phyloP scores from a whole-genome alignment of 352 stramenopile species.

The Aphanomyces euteiches region DNA sequence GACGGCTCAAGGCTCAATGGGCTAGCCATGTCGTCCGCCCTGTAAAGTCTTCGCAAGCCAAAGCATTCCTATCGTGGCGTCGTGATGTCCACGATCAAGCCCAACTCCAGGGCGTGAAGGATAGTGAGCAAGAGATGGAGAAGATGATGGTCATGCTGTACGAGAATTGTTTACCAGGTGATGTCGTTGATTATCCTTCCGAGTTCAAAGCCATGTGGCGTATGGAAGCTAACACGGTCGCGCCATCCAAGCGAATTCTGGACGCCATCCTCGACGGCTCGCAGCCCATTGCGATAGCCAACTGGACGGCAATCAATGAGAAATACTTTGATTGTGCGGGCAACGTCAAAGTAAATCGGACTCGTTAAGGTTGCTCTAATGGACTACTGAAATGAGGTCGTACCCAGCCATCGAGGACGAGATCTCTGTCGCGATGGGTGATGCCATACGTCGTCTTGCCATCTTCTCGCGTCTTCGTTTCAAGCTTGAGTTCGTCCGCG shows the following conservation, averaged over 20 bases:
- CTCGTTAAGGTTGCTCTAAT: background rate
- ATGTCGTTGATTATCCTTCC: conserved; percentile 38
- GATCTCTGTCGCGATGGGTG: conserved; percentile 14
- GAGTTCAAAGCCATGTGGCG: conserved; percentile 49
- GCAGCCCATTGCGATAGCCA: conserved; percentile 16
- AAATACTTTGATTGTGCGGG: conserved; percentile 23
- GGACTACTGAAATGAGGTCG: background rate
- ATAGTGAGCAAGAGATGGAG: conserved; percentile 47
- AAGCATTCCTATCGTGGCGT: background rate
- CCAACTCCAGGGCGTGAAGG: conserved; percentile 28
- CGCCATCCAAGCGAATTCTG: conserved; percentile 39
- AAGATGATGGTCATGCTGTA: conserved; percentile 53
- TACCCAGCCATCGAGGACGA: conserved; percentile 26
- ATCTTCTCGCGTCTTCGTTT: background rate
- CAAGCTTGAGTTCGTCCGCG: conserved; percentile 15
- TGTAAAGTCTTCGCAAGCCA: background rate
- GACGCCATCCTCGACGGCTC: conserved; percentile 36
- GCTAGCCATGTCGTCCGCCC: background rate
- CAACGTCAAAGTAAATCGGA: background rate
- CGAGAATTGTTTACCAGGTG: conserved; percentile 48
- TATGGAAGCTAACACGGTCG: conserved; percentile 39
- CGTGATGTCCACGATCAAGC: conserved; percentile 10
- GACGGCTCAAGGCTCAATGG: background rate
- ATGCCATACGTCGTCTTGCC: conserved; percentile 21
- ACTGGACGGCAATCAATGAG: conserved; percentile 25